These are phyloP conservation scores for Nematocida displodere DNA, from an alignment of 371 early-diverging fungal species.

Conservation along the genomic window DNA sequence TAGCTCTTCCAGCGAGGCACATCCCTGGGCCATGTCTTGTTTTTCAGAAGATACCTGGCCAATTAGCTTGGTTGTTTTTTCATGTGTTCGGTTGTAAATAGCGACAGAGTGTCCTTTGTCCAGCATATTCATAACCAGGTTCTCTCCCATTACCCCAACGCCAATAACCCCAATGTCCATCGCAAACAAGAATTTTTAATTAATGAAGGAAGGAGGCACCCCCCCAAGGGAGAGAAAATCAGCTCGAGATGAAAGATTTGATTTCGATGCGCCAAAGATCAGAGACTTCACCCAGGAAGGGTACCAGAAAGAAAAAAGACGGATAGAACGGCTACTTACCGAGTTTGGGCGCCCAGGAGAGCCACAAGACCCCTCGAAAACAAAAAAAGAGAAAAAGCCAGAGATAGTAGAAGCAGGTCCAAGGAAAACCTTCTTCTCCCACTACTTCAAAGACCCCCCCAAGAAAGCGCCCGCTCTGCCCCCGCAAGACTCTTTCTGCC, in stretches of 20 bases:
- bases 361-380: conserved; percentile 38
- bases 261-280: conserved; percentile 43
- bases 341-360: conserved; percentile 31
- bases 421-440: conserved; percentile 39
- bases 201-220: background rate
- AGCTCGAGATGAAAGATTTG: conserved; percentile 1
- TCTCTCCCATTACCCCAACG: conserved; percentile 97
- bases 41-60: background rate
- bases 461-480: background rate
- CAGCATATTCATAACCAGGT: conserved; percentile 90
- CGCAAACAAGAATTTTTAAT: conserved; percentile 29
- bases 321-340: conserved; percentile 33
- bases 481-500: background rate
- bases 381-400: background rate
- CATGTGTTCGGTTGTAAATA: conserved; percentile 84
- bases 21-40: conserved; percentile 70
- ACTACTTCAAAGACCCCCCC: background rate
- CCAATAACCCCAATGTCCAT: conserved; percentile 93
- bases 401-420: conserved; percentile 16
- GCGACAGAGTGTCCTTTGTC: conserved; percentile 77
- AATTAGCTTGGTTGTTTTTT: conserved; percentile 81
- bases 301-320: conserved; percentile 37
- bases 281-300: conserved; percentile 41
- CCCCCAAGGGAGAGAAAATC: background rate
- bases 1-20: conserved; percentile 80